Percentiles rank a stretch among this genome's conserved stretches.
Evolutionary conservation across 306 rosid species (phyloP).

Genomic region (Clitoria ternatea): DNA sequence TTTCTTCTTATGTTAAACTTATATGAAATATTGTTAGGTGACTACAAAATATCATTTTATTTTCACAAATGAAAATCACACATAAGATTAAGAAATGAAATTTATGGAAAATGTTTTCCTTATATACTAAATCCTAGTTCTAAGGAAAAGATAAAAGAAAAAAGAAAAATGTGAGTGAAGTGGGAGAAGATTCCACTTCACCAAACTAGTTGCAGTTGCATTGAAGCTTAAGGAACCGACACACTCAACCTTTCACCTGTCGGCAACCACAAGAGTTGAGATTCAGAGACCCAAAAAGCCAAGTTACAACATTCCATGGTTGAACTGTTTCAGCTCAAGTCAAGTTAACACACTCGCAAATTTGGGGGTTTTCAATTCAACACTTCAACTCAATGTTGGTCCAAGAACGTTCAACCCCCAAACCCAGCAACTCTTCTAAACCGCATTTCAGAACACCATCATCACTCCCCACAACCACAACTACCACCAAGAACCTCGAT

Average conservation of each 20-base stretch:
- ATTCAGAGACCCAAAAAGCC: neutral
- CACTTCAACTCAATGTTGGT: slow-evolving; percentile 51
- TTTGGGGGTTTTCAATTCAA: slow-evolving; percentile 6
- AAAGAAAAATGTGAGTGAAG: neutral
- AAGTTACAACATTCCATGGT: neutral
- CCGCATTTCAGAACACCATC: slow-evolving; percentile 41
- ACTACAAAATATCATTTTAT: too few relatives aligned
- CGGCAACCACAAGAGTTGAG: slow-evolving; percentile 63
- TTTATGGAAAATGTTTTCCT: too few relatives aligned
- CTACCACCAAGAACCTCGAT: slow-evolving; percentile 56
- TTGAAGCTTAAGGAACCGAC: slow-evolving; percentile 61
- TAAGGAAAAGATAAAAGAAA: too few relatives aligned
- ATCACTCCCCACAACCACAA: slow-evolving; percentile 43
- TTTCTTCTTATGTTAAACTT: too few relatives aligned
- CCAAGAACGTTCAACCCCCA: slow-evolving; percentile 68
- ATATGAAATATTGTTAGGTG: too few relatives aligned
- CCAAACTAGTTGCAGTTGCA: slow-evolving; percentile 53
- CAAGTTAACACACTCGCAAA: neutral
- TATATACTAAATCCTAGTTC: too few relatives aligned
- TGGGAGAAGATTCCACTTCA: slow-evolving; percentile 34
- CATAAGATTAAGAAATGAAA: too few relatives aligned
- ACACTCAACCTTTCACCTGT: slow-evolving; percentile 35
- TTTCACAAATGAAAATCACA: too few relatives aligned
- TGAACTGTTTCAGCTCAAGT: slow-evolving; percentile 29
- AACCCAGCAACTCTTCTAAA: slow-evolving; percentile 67